phyloP scores from a whole-genome alignment of 306 rosid genomes.

The Inga leiocalycina region DNA sequence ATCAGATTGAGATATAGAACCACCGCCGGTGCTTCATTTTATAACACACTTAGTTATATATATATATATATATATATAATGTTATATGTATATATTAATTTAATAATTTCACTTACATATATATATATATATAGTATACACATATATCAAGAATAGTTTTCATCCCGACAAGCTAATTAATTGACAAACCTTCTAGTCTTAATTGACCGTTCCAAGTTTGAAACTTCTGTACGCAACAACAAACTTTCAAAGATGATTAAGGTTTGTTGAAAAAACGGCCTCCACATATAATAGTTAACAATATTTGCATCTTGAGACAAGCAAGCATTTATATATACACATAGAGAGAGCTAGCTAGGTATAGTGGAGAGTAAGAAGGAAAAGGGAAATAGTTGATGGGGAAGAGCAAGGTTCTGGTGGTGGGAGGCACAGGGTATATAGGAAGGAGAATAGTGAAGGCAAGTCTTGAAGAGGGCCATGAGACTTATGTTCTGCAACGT shows the following conservation, averaged over 20 bases:
- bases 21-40: background rate
- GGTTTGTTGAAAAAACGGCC: background rate
- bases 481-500: constrained; percentile 66
- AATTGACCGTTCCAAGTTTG: background rate
- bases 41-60: too few relatives aligned
- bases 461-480: constrained; percentile 64
- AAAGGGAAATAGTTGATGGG: constrained; percentile 35
- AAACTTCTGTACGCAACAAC: background rate
- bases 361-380: background rate
- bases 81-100: too few relatives aligned
- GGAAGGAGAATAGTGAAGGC: constrained; percentile 80
- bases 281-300: background rate
- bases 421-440: constrained; percentile 79
- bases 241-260: background rate
- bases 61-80: too few relatives aligned
- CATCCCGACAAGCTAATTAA: background rate
- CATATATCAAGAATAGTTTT: background rate
- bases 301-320: background rate
- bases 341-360: background rate
- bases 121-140: too few relatives aligned
- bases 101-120: background rate
- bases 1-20: background rate
- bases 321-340: background rate
- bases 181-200: background rate
- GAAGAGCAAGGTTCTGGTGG: constrained; percentile 78